Evolutionary conservation across 164 flowering plant species (phyloP), one percentile per base, ranked within the genome.

Genomic region (Euptelea pleiosperma): DNA sequence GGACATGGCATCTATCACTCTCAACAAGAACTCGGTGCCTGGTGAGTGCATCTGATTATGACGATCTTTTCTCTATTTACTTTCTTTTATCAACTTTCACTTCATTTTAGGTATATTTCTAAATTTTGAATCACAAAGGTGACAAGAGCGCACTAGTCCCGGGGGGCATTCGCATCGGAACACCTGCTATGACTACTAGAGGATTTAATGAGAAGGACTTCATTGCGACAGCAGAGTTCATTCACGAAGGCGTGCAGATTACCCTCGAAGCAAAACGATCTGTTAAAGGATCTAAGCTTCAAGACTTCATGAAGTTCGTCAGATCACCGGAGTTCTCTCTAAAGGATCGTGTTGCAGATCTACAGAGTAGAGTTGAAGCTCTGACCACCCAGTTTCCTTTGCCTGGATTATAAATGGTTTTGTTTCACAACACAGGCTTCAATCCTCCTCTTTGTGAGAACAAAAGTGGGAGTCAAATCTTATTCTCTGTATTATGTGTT

Each of bases 151-250:
- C 96, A 19, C 61, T 81, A 31, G 89, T 89, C 7, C 98, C 96
- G 0, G 98, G 96, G 15, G 98, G 98, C 30, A 85, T 92, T 35
- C 89, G 96, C 55, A 85, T 92, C 45, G 98, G 98, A 9, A 65
- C 98, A n/a, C 98, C 96, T 18, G 98, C 98, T 2, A 80, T 92
- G 93, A 89, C 93, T 1, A 92, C 98, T n/a, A 71, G 98, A 72
- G 82, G 88, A 40, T 81, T 92, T 54, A 65, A 73, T 0, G 91
- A 89, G 70, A 70, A 79, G 29, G 96, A 89, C 18, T 92, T 92
- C 57, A 30, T 61, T 18, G 72, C 81, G 29, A 71, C 71, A 31
- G 96, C 96, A 33, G 89, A 92, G 52, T 81, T 84, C 44, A 86
- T 89, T 50, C 86, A 92, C 8, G 98, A 92, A 65, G 96, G 98